Percentiles rank a stretch among this genome's conserved stretches.
Conservation (phyloP, 345 rosid species). For the Nephelium lappaceum region DNA sequence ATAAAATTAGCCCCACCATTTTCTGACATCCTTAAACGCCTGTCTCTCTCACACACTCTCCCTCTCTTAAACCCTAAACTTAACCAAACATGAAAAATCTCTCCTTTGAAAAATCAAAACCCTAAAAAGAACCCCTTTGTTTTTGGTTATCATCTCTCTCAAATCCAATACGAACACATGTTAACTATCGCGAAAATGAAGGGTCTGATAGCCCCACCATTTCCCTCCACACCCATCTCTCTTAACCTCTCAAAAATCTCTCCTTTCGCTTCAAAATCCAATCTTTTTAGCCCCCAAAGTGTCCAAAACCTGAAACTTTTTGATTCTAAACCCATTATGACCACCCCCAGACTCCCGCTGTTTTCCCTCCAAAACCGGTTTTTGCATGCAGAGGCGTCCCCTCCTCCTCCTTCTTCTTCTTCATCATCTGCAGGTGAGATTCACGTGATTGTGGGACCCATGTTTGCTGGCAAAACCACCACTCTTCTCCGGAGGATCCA, state of each 20-base stretch:
- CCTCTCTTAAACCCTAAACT: conserved; percentile 40
- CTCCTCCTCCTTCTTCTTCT: conserved; percentile 24
- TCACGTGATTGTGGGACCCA: conserved; percentile 79
- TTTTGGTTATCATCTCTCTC: conserved; percentile 9
- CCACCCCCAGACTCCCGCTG: conserved; percentile 20
- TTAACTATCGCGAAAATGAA: conserved; percentile 52
- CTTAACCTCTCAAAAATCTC: conserved; percentile 29
- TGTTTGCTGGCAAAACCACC: conserved; percentile 80
- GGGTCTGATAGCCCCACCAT: conserved; percentile 39
- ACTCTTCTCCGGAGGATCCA: conserved; percentile 69
- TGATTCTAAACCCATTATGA: conserved; percentile 22
- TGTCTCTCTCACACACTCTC: background rate
- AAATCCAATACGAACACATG: conserved; percentile 25
- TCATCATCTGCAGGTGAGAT: conserved; percentile 54
- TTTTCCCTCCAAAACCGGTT: conserved; percentile 23
- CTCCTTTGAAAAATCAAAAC: conserved; percentile 12
- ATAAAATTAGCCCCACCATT: background rate
- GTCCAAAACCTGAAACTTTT: conserved; percentile 24
- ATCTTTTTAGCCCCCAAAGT: conserved; percentile 18
- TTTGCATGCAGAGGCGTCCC: conserved; percentile 33
- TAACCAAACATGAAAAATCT: conserved; percentile 23
- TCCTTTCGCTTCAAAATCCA: conserved; percentile 25
- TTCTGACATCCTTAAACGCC: background rate
- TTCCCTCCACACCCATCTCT: conserved; percentile 30
- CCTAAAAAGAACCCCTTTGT: background rate